phyloP scores from a whole-genome alignment of 1,284 basidiomycete species.

The Athelia sp. region DNA sequence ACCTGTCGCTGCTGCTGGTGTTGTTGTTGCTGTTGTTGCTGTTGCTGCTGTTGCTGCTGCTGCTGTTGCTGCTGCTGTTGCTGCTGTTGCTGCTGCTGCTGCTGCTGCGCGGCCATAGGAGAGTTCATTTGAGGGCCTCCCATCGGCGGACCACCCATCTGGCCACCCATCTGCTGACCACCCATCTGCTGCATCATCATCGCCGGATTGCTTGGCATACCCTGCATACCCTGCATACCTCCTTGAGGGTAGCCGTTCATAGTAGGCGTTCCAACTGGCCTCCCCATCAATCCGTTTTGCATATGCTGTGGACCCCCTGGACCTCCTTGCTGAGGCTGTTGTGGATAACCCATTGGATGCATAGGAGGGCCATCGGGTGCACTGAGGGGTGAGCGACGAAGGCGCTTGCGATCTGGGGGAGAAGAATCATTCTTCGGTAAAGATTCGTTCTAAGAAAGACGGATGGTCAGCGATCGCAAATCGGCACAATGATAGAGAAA shows the following conservation, averaged over 20 bases:
- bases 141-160: conserved; percentile 20
- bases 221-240: conserved; percentile 23
- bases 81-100: conserved; percentile 22
- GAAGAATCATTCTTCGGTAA: conserved; percentile 52
- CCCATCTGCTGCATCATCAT: conserved; percentile 25
- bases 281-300: conserved; percentile 26
- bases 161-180: conserved; percentile 16
- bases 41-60: conserved; percentile 3
- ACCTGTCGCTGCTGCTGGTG: too few species aligned
- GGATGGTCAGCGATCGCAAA: neutral
- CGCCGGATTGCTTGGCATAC: conserved; percentile 23
- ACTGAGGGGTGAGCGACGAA: conserved; percentile 46
- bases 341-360: conserved; percentile 23
- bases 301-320: conserved; percentile 21
- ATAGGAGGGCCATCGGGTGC: conserved; percentile 31
- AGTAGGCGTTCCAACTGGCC: conserved; percentile 24
- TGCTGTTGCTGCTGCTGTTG: too few species aligned
- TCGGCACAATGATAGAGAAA: neutral
- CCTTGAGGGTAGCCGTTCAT: conserved; percentile 27
- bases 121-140: conserved; percentile 4
- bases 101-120: neutral
- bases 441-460: conserved; percentile 43
- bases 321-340: conserved; percentile 23
- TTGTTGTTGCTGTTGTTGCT: conserved; percentile 28
- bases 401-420: conserved; percentile 59